Evolutionary conservation across 768 basidiomycete species (phyloP), one percentile per base, ranked within the genome.

Genomic region (Kwoniella pini): DNA sequence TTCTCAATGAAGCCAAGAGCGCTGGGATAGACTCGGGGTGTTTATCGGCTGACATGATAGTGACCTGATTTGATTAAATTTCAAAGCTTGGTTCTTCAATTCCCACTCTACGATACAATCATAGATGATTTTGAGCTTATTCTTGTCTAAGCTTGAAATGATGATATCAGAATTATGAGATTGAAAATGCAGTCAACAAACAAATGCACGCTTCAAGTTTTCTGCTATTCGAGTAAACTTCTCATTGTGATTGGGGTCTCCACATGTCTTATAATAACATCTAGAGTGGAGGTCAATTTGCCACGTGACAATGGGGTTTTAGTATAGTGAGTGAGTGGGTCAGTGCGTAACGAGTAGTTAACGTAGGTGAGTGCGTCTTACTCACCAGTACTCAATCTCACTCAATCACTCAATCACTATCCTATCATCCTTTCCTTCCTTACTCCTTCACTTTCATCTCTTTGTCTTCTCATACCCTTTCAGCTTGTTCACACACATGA

Each of bases 11-110:
- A 0, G 22, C 17, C 15, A 72, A 28, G 9, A 75, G 65, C 1
- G 44, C 65, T 13, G 66, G 54, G 3, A 64, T 49, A 0, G 68
- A 67, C 4, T 52, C 61, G 17, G 69, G 69, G 42, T 71, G 69
- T 31, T 65, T 68, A n/a, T 65, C 67, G 2, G 30, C 45, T 21
- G 52, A 21, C 62, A 64, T 61, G 43, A n/a, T 49, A n/a, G n/a
- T n/a, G n/a, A n/a, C n/a, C n/a, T n/a, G n/a, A n/a, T n/a, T n/a
- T n/a, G n/a, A n/a, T n/a, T n/a, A n/a, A n/a, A n/a, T n/a, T n/a
- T n/a, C n/a, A n/a, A n/a, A n/a, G n/a, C n/a, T n/a, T n/a, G n/a
- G n/a, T n/a, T n/a, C n/a, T n/a, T n/a, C n/a, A n/a, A n/a, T n/a
- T n/a, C n/a, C n/a, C n/a, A n/a, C n/a, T n/a, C n/a, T n/a, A n/a